Base-by-base conservation (phyloP, 2,329 filamentous ascomycete species). In the Stachybotrys chartarum region DNA sequence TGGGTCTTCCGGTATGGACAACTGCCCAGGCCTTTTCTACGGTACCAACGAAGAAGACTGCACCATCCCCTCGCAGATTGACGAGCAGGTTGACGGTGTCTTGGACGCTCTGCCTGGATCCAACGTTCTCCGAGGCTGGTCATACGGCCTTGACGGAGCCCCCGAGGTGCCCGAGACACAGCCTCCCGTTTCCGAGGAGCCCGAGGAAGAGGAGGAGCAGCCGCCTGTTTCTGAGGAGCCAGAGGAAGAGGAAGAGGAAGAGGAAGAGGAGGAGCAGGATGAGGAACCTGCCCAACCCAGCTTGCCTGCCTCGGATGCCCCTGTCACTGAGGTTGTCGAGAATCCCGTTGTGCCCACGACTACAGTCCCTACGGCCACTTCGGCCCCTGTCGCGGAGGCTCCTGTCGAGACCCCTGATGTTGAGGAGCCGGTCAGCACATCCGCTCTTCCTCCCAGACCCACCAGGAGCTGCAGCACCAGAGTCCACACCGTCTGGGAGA, bases 1-100 rank as follows among this genome's bases (percentile, higher is more conserved):
- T 50, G 79, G 82, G 51, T 78, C 78, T 56, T 60, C 66, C 7
- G 82, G 82, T 52, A 84, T 90, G 74, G 80, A 86, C 59, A 75
- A 79, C 59, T 90, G 86, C 73, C 76, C 79, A 6, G 76, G 78
- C 48, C 76, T 87, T 56, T 75, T 75, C 55, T 75, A 77, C 54
- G 79, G 80, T 47, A 61, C 80, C 50, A 84, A 81, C 68, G 69
- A 74, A 49, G 71, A 67, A 30, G 69, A 75, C 56, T 86, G 83
- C 75, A 77, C 72, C 57, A 79, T 82, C 51, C 55, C 66, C 39
- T 75, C 77, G 31, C 72, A 74, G 3, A 64, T 80, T 39, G 65
- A 78, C 31, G 80, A 81, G 62, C 60, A 70, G 31, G 68, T 79
- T 42, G 65, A 64, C 12, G 76, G 77, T 17, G 66, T 69, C 31